Base-by-base conservation (phyloP, 768 basidiomycete genomes). In the Cyathus striatus region DNA sequence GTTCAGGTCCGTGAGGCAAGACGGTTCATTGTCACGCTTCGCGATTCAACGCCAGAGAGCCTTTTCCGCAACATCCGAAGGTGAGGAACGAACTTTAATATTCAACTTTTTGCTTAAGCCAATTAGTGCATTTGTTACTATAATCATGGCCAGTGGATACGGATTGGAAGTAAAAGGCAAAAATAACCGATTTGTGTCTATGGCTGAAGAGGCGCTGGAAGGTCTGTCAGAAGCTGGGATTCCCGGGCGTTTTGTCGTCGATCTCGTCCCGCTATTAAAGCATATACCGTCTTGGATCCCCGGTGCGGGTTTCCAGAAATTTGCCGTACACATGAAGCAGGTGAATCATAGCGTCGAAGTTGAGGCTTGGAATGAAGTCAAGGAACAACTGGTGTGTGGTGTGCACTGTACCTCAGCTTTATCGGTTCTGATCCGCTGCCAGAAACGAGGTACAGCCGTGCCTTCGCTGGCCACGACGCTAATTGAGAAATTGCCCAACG, bases 101-200 rank as follows among this genome's bases (percentile, higher is more conserved):
- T 3, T 42, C 24, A 26, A 10, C 25, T 5, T 37, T 1, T n/a
- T n/a, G n/a, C n/a, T 16, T 10, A 9, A 14, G 45, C 7, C 39
- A 20, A 68, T 62, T 21, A 73, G 72, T 27, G 53, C 73, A 3
- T 73, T 69, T n/a, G 66, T 69, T 37, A 60, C 68, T 2, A 73
- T 71, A 36, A 68, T 75, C 6, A 50, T 69, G 1, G 49, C 50
- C 17, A 52, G 65, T 23, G 59, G 54, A 6, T 70, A 70, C 43
- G 68, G 68, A 3, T 49, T 66, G 24, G 46, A 62, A 12, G 46
- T 63, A 7, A 48, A 54, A 17, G 48, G 55, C 3, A 48, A 55
- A 13, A 48, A 69, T 26, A 67, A 72, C 35, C 61, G 59, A 2
- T 64, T 65, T 43, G 54, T 72, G 23, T 41, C 45, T 9, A 55